Evolutionary conservation across 495 filamentous ascomycete genomes (phyloP), one percentile per base, ranked within the genome.

Genomic region (Penicillium robsamsonii): DNA sequence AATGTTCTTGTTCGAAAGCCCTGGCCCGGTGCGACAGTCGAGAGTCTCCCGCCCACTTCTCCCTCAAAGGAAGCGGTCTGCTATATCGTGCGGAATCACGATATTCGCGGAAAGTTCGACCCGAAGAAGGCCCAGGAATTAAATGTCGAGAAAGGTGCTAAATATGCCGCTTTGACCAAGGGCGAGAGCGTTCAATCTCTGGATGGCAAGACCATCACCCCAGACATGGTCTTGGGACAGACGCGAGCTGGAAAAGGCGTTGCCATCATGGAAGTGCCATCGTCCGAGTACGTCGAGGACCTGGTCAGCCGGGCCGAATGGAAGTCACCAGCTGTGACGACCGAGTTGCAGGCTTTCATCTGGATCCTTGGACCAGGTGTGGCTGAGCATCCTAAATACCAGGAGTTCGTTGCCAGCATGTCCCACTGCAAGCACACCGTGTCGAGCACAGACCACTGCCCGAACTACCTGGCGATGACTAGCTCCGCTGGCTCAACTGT

Each of bases 291-390:
- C 56, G 71, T 97, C 33, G 81, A 84, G 3, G 63, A 75, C 29
- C 68, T 97, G 42, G 60, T 97, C 18, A 66, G 70, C 17, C 84
- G 90, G 17, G 69, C 81, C 12, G 94, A 98, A 66, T 96, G 90
- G 88, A 75, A 76, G 18, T 80, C 84, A 18, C 64, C 77, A 25
- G 70, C 79, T 13, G 76, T 96, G 15, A 89, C 88, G 70, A 68
- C 72, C 15, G 84, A 84, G 45, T 63, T 98, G 43, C 72, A 79
- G 25, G 84, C 78, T 27, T 84, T 95, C 27, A 78, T 92, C 53
- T 98, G 92, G 92, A 88, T 90, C 49, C 77, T 96, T 7, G 88
- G 88, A 3, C 75, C 76, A 13, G 84, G 82, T 0, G 79, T 96
- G n/a, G 72, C 74, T 11, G 68, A 80, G 2, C 79, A 94, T 62